These are phyloP conservation scores for Phytophthora sp. DNA, from an alignment of 352 stramenopile genomes.

Conservation along the genomic window DNA sequence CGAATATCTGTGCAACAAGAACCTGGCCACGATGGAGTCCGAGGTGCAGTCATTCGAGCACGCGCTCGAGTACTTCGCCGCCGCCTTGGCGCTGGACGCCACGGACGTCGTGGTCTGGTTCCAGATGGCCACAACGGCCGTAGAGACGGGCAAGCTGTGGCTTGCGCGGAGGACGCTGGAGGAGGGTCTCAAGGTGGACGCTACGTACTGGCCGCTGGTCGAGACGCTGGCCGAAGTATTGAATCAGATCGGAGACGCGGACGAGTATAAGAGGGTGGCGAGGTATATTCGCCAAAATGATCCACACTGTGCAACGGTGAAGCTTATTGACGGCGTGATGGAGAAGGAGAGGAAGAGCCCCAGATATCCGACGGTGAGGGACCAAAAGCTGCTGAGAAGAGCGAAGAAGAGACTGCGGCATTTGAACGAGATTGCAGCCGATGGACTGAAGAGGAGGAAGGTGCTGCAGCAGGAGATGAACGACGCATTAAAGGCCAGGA, in stretches of 20 bases:
- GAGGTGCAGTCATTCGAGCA: slow-evolving; percentile 48
- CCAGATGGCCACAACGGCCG: slow-evolving; percentile 63
- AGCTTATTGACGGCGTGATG: slow-evolving; percentile 28
- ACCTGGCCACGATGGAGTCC: slow-evolving; percentile 61
- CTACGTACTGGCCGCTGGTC: slow-evolving; percentile 69
- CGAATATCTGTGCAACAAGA: slow-evolving; percentile 78
- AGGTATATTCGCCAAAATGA: slow-evolving; percentile 53
- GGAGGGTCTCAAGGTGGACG: slow-evolving; percentile 60
- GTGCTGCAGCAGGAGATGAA: slow-evolving; percentile 27
- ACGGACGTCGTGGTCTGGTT: slow-evolving; percentile 83
- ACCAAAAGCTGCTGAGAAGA: slow-evolving; percentile 16
- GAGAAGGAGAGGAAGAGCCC: neutral
- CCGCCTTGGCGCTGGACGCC: slow-evolving; percentile 60
- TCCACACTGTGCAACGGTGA: slow-evolving; percentile 46
- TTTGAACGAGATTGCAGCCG: slow-evolving; percentile 23
- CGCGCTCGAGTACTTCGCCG: slow-evolving; percentile 55
- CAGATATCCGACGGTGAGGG: slow-evolving; percentile 2
- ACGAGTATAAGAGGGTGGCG: slow-evolving; percentile 55
- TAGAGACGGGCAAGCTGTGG: slow-evolving; percentile 72
- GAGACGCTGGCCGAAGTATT: slow-evolving; percentile 67
- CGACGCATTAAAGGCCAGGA: slow-evolving; percentile 20
- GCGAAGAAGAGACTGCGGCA: slow-evolving; percentile 33
- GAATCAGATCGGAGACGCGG: slow-evolving; percentile 53
- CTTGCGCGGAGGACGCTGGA: slow-evolving; percentile 64
- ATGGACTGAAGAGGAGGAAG: slow-evolving; percentile 41